Percentiles rank a stretch among this genome's conserved stretches.
phyloP scores from a whole-genome alignment of 164 flowering plant genomes.

The Magnolia changhungtana region DNA sequence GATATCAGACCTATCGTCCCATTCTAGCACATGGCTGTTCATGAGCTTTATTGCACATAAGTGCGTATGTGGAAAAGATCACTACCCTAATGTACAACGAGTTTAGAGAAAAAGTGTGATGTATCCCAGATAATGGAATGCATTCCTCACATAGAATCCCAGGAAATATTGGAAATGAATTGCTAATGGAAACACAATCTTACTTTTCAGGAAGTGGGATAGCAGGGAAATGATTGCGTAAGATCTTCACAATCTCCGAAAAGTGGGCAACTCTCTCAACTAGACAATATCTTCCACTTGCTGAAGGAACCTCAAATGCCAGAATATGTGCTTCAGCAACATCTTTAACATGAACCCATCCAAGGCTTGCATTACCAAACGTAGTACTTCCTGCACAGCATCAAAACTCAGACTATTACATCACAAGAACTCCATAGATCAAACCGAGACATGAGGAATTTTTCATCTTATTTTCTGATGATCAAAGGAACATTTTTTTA shows the following conservation, averaged over 20 bases:
- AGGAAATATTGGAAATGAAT: background rate
- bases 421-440: background rate
- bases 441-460: background rate
- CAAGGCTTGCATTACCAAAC: constrained; percentile 28
- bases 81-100: too few species aligned
- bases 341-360: constrained; percentile 59
- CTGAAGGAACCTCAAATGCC: constrained; percentile 60
- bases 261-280: constrained; percentile 38
- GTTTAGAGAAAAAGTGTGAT: too few species aligned
- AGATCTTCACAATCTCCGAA: constrained; percentile 37
- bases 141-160: background rate
- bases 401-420: background rate
- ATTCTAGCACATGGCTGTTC: too few species aligned
- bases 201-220: constrained; percentile 45
- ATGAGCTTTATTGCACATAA: too few species aligned
- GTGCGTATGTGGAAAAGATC: too few species aligned
- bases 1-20: too few species aligned
- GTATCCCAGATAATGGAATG: background rate
- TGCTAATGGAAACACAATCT: constrained; percentile 15
- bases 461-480: background rate
- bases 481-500: background rate
- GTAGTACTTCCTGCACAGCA: constrained; percentile 34
- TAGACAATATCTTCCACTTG: constrained; percentile 57
- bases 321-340: constrained; percentile 59
- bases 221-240: constrained; percentile 41